Base-by-base conservation (phyloP, 169 alveolate genomes). In the Plasmodium yoelii region DNA sequence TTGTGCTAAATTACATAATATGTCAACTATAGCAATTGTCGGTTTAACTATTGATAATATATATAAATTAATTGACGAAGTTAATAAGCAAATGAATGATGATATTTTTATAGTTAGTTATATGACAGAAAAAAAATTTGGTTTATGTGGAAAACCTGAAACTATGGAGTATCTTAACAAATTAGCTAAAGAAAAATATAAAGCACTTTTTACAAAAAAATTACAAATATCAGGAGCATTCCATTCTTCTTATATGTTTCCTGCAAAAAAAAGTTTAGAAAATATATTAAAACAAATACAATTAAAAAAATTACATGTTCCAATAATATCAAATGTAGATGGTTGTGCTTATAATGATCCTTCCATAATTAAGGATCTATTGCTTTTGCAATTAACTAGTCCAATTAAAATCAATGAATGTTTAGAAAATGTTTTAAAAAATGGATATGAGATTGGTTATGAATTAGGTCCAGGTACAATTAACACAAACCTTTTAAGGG, bases 401-500 rank as follows among this genome's bases (percentile, higher is more conserved):
- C 94, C 94, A 34, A 91, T 90, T 26, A 73, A 53, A 67, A 86
- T 89, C 39, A 86, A 90, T 53, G 42, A 28, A 18, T 71, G 92
- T 19, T 59, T 90, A 44, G 86, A 73, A 47, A 61, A 55, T 55
- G 47, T 87, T 44, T 49, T 90, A 71, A 84, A 73, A 73, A 49
- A 68, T 57, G 94, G 92, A 26, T 90, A 70, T 63, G 73, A 87
- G 18, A 10, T 24, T 44, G 94, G 94, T 19, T 90, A 90, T 73
- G 94, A 90, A 67, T 67, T 90, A 42, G 94, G 94, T 0, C 94
- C 94, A 22, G 94, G 94, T 19, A 90, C 88, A 39, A 82, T 86
- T 13, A 77, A 86, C 53, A 42, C 93, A 34, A 70, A 86, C 56
- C 87, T 84, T 34, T 86, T 90, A 77, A 72, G 51, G 69, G 91